Percentiles rank a stretch among this genome's conserved stretches.
Evolutionary conservation across 805 yeast species (phyloP).

Genomic region (Ogataea pini): DNA sequence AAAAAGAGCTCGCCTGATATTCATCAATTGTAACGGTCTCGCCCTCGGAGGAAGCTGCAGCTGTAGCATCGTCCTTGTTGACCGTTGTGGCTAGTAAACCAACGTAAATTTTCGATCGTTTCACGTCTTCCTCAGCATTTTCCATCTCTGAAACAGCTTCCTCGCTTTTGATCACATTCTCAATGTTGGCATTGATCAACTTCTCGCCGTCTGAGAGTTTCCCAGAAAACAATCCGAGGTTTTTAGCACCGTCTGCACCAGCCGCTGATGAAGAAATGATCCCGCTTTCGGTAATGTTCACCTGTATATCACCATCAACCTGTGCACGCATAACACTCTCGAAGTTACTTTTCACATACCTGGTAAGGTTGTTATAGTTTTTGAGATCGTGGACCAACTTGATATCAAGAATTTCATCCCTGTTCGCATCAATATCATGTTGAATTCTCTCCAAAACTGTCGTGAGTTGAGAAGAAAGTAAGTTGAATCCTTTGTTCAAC

Average conservation of each 20-base stretch:
- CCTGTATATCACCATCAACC: constrained; percentile 75
- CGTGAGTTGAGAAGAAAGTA: constrained; percentile 34
- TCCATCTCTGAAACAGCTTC: not conserved
- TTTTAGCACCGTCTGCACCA: constrained; percentile 35
- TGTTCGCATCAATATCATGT: constrained; percentile 32
- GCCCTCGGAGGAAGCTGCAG: constrained; percentile 22
- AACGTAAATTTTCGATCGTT: constrained; percentile 33
- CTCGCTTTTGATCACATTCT: constrained; percentile 51
- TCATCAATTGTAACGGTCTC: constrained; percentile 45
- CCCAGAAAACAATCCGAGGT: constrained; percentile 74
- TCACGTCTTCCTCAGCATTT: constrained; percentile 11
- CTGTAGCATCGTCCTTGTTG: constrained; percentile 19
- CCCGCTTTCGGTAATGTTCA: constrained; percentile 55
- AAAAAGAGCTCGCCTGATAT: constrained; percentile 56
- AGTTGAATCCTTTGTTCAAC: constrained; percentile 35
- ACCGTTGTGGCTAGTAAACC: constrained; percentile 35
- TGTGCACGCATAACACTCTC: constrained; percentile 62
- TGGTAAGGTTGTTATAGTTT: constrained; percentile 50
- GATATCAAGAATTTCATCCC: constrained; percentile 58
- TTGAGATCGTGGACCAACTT: constrained; percentile 68
- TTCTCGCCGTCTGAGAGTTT: constrained; percentile 83
- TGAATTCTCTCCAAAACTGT: constrained; percentile 42
- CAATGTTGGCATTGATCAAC: constrained; percentile 83
- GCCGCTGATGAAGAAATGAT: constrained; percentile 35
- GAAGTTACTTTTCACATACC: constrained; percentile 53